phyloP scores from a whole-genome alignment of 2,329 filamentous ascomycete species.

The Sporothrix mexicana region DNA sequence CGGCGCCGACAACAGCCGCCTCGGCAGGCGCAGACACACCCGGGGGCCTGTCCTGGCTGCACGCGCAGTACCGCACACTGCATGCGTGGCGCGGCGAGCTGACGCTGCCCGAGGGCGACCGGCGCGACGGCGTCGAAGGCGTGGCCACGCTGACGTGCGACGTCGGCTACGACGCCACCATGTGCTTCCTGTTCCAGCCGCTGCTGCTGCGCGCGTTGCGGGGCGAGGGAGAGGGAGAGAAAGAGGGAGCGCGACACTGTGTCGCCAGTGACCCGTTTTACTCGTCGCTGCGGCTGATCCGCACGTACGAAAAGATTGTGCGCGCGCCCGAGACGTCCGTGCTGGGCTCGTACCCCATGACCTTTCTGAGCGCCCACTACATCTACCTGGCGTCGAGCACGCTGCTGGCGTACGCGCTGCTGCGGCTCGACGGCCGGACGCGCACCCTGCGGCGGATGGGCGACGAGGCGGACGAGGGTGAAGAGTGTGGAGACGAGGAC shows the following conservation, averaged over 20 bases:
- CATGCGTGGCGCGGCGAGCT: constrained; percentile 35
- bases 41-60: constrained; percentile 33
- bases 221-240: too few species aligned
- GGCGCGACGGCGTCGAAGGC: constrained; percentile 37
- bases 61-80: constrained; percentile 33
- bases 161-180: constrained; percentile 44
- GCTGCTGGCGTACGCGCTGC: constrained; percentile 42
- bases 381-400: constrained; percentile 44
- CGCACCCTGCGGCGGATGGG: constrained; percentile 38
- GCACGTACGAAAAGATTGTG: constrained; percentile 43
- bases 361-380: constrained; percentile 44
- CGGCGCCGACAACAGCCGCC: neutral
- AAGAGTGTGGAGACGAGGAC: neutral
- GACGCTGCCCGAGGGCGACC: constrained; percentile 30
- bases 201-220: constrained; percentile 38
- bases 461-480: neutral
- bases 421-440: constrained; percentile 42
- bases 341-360: constrained; percentile 43
- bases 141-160: constrained; percentile 44
- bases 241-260: too few species aligned
- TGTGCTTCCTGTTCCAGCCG: constrained; percentile 45
- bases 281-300: constrained; percentile 42
- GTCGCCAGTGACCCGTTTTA: constrained; percentile 43
- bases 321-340: constrained; percentile 42
- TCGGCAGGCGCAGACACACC: neutral